These are phyloP conservation scores for Lepiota venenata DNA, from an alignment of 768 basidiomycete genomes.

Conservation along the genomic window DNA sequence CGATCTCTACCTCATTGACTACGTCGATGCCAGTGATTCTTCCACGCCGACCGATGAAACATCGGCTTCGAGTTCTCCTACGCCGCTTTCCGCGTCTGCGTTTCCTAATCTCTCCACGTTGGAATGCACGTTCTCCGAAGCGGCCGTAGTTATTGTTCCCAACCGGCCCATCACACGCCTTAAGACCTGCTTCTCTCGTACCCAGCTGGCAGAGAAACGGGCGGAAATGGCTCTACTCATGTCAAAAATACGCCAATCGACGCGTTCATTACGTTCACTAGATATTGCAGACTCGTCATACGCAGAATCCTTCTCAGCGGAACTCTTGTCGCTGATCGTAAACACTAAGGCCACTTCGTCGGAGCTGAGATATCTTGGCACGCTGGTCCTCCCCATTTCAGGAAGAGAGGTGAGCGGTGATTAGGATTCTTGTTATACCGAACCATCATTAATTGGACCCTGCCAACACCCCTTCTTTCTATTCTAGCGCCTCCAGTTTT, in stretches of 20 bases:
- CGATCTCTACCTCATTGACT: slow-evolving; percentile 50
- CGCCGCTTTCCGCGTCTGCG: slow-evolving; percentile 24
- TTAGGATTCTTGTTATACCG: background rate
- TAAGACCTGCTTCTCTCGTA: slow-evolving; percentile 66
- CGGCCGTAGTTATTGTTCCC: slow-evolving; percentile 53
- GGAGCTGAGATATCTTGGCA: slow-evolving; percentile 58
- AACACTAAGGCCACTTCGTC: slow-evolving; percentile 26
- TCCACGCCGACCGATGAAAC: slow-evolving; percentile 24
- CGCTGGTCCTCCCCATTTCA: slow-evolving; percentile 58
- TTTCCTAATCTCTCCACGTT: slow-evolving; percentile 50
- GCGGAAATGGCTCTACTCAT: slow-evolving; percentile 49
- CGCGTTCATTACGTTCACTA: slow-evolving; percentile 42
- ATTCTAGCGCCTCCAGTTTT: slow-evolving; percentile 56
- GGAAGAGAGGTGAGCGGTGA: slow-evolving; percentile 43
- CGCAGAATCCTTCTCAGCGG: slow-evolving; percentile 49
- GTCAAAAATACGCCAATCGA: slow-evolving; percentile 42
- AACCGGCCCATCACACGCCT: slow-evolving; percentile 56
- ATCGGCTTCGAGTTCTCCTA: slow-evolving; percentile 10
- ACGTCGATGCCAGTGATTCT: slow-evolving; percentile 24
- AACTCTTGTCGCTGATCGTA: slow-evolving; percentile 44
- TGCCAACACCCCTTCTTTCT: slow-evolving; percentile 7
- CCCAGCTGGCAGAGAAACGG: slow-evolving; percentile 44
- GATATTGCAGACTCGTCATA: slow-evolving; percentile 65
- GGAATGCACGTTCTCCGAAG: slow-evolving; percentile 69
- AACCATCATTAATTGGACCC: slow-evolving; percentile 7